These are phyloP conservation scores for Thraustochytrium striatum DNA, from an alignment of 352 stramenopile species.

Conservation along the genomic window DNA sequence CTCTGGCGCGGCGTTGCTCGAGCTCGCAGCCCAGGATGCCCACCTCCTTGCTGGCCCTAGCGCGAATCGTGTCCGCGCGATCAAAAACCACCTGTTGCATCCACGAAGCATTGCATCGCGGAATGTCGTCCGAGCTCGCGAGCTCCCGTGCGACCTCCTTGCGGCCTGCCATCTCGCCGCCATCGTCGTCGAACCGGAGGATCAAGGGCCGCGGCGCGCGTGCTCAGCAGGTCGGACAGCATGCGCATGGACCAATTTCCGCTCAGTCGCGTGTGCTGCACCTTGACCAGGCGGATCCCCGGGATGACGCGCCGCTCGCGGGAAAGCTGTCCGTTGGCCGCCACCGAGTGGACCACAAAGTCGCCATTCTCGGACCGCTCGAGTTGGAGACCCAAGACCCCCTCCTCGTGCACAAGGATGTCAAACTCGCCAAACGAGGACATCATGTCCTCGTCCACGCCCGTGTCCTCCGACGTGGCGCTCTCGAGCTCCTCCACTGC, in stretches of 20 bases:
- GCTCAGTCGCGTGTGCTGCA: slow-evolving; percentile 14
- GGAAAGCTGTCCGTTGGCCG: not conserved
- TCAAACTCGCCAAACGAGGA: too few species aligned
- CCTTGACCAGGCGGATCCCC: not conserved
- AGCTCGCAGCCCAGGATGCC: not conserved
- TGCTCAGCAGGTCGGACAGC: slow-evolving; percentile 36
- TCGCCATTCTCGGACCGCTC: not conserved
- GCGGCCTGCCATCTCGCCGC: not conserved
- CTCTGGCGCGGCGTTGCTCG: not conserved
- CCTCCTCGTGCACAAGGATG: not conserved
- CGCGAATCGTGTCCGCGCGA: slow-evolving; percentile 1
- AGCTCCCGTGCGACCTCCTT: slow-evolving; percentile 3
- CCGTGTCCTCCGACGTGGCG: not conserved
- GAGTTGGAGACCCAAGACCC: slow-evolving; percentile 30
- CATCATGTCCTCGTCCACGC: not conserved
- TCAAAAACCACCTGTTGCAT: slow-evolving; percentile 48
- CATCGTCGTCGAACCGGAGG: not conserved
- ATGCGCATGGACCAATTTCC: not conserved
- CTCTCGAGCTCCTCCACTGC: not conserved
- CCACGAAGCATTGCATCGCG: slow-evolving; percentile 4
- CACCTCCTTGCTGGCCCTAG: not conserved
- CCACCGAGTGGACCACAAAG: slow-evolving; percentile 2
- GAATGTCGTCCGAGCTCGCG: not conserved
- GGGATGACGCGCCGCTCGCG: not conserved
- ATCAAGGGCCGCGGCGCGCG: not conserved